Evolutionary conservation across 1,284 basidiomycete genomes (phyloP).

Genomic region (Trametes sp.): DNA sequence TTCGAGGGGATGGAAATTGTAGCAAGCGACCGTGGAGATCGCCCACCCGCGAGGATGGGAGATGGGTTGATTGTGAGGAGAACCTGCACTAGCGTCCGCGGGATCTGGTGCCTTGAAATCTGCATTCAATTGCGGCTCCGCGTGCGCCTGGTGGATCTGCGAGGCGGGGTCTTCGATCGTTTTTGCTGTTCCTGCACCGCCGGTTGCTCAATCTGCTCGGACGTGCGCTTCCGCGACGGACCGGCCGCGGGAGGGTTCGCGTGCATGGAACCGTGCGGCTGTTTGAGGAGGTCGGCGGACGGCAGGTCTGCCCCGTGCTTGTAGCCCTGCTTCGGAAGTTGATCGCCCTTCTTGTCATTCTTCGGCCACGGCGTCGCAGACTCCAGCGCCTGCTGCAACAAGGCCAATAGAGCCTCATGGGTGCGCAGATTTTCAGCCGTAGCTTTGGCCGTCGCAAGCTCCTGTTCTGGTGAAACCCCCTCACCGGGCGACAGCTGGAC

Average conservation of each 20-base stretch:
- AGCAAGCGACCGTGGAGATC: no score
- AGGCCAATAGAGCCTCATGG: not conserved
- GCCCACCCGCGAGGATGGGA: no score
- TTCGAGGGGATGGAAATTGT: no score
- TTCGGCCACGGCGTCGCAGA: not conserved
- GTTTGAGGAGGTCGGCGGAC: not conserved
- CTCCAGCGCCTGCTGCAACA: not conserved
- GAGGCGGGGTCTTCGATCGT: not conserved
- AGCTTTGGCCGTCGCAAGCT: not conserved
- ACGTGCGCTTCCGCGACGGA: not conserved
- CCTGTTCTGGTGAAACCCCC: no score
- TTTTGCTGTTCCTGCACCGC: not conserved
- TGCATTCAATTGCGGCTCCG: no score
- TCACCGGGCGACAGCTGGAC: not conserved
- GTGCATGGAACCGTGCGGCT: not conserved
- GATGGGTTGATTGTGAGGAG: no score
- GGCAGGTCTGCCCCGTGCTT: not conserved
- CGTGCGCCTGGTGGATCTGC: no score
- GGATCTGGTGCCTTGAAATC: no score
- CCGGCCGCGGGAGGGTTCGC: not conserved
- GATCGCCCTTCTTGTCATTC: not conserved
- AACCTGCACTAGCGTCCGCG: no score
- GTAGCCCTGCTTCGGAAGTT: conserved; percentile 7
- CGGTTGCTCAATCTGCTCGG: not conserved
- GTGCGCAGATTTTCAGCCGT: not conserved